phyloP scores from a whole-genome alignment of 2,329 filamentous ascomycete genomes.

The Apiospora arundinis region DNA sequence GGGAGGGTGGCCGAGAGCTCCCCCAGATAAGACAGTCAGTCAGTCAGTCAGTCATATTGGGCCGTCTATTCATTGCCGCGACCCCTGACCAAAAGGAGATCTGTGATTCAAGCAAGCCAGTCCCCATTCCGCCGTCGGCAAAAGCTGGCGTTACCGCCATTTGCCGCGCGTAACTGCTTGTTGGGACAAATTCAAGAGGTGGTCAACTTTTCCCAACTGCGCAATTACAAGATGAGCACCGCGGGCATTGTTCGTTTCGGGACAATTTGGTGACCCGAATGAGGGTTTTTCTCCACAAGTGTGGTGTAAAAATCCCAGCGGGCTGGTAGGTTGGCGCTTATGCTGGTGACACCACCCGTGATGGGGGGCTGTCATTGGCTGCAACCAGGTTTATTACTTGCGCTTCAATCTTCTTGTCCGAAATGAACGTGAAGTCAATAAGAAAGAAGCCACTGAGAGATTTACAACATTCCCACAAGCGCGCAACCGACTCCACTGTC shows the following conservation, averaged over 20 bases:
- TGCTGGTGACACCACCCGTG: slow-evolving; percentile 1
- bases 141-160: not conserved
- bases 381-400: not conserved
- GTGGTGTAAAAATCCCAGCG: not conserved
- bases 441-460: not conserved
- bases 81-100: not conserved
- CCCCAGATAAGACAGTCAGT: not conserved
- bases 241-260: not conserved
- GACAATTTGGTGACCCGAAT: not conserved
- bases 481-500: slow-evolving; percentile 2
- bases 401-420: slow-evolving; percentile 4
- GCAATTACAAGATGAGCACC: not conserved
- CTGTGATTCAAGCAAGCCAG: not conserved
- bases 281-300: slow-evolving; percentile 6
- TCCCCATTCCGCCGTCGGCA: not conserved
- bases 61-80: not conserved
- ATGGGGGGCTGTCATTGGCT: slow-evolving; percentile 5
- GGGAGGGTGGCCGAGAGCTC: not conserved
- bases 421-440: not conserved
- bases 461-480: not conserved
- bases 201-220: not conserved
- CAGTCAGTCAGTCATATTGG: not conserved
- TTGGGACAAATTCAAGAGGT: not conserved
- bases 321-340: slow-evolving; percentile 16
- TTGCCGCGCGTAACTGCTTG: slow-evolving; percentile 4